phyloP scores from a whole-genome alignment of 2,329 filamentous ascomycete genomes.

The Furcasterigmium furcatum region DNA sequence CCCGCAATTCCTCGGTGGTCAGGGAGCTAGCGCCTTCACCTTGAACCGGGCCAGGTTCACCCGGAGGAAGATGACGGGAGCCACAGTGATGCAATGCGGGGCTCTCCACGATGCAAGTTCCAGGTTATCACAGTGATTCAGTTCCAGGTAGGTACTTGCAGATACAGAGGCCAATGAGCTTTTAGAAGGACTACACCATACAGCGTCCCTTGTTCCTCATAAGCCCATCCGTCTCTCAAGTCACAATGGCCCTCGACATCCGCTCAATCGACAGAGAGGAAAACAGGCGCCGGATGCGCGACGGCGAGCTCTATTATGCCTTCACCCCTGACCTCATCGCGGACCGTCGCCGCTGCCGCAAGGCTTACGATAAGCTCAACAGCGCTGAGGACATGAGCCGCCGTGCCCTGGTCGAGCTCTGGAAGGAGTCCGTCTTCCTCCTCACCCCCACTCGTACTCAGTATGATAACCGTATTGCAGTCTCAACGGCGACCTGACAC shows the following conservation, averaged over 20 bases:
- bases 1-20: too few species aligned
- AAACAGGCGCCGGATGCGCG: conserved; percentile 54
- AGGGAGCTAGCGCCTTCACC: too few species aligned
- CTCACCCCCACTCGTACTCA: background rate
- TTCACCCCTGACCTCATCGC: conserved; percentile 67
- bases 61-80: too few species aligned
- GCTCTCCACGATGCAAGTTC: too few species aligned
- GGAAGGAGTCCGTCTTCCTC: conserved; percentile 56
- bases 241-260: conserved; percentile 6
- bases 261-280: conserved; percentile 35
- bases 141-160: too few species aligned
- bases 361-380: conserved; percentile 64
- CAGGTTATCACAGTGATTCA: too few species aligned
- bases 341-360: conserved; percentile 59
- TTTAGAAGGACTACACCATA: too few species aligned
- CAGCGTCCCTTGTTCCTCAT: background rate
- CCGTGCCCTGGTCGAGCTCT: conserved; percentile 62
- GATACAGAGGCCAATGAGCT: too few species aligned
- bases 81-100: too few species aligned
- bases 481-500: conserved; percentile 57
- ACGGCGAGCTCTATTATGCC: conserved; percentile 70
- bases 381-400: conserved; percentile 55
- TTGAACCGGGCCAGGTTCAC: too few species aligned
- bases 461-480: conserved; percentile 32
- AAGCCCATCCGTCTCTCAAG: background rate